These are phyloP conservation scores for Boehmeria nivea DNA, from an alignment of 306 rosid species.

Conservation along the genomic window DNA sequence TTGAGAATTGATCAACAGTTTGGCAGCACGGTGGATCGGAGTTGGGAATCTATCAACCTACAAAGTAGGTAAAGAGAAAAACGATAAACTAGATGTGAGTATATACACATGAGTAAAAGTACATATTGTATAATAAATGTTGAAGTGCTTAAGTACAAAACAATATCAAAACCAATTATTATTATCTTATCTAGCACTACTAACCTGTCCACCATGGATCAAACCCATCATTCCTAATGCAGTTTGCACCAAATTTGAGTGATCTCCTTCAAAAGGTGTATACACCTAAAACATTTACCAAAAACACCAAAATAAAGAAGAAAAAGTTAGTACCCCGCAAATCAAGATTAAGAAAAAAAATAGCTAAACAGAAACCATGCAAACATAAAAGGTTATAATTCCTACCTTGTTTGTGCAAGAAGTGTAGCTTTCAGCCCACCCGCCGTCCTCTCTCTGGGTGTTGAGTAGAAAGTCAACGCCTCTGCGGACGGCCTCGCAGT, in stretches of 20 bases:
- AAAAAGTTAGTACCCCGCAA: too few relatives aligned
- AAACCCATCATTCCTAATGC: constrained; percentile 34
- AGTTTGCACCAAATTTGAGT: constrained; percentile 32
- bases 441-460: constrained; percentile 34
- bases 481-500: constrained; percentile 23
- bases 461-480: constrained; percentile 27
- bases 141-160: too few relatives aligned
- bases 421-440: constrained; percentile 45
- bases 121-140: too few relatives aligned
- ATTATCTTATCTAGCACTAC: too few relatives aligned
- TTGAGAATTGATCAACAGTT: constrained; percentile 3
- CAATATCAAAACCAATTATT: too few relatives aligned
- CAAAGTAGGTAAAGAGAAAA: too few relatives aligned
- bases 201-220: constrained; percentile 29
- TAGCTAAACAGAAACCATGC: not conserved
- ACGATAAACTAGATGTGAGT: too few relatives aligned
- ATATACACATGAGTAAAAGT: too few relatives aligned
- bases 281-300: too few relatives aligned
- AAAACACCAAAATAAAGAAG: too few relatives aligned
- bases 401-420: constrained; percentile 35
- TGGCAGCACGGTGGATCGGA: constrained; percentile 8
- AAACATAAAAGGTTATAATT: too few relatives aligned
- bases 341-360: not conserved
- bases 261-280: constrained; percentile 27
- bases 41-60: not conserved